Percentiles rank a stretch among this genome's conserved stretches.
phyloP scores from a whole-genome alignment of 2,329 filamentous ascomycete genomes.

The Botrytis sinoallii region DNA sequence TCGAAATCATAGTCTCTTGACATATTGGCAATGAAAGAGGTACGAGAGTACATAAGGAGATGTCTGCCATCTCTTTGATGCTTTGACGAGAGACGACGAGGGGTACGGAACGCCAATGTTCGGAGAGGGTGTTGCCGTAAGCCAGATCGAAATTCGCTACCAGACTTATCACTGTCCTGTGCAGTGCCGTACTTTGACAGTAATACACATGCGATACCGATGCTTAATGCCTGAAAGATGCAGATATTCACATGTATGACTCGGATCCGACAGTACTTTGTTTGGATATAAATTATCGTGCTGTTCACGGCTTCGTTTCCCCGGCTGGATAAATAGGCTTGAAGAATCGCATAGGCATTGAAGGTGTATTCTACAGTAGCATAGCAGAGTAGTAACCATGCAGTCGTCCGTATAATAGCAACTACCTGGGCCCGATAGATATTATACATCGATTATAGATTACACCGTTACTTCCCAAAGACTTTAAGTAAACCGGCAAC shows the following conservation, averaged over 20 bases:
- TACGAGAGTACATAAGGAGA: background rate
- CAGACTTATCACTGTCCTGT: background rate
- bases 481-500: background rate
- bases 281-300: slow-evolving; percentile 11
- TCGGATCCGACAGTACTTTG: slow-evolving; percentile 8
- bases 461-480: slow-evolving; percentile 8
- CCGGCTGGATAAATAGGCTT: background rate
- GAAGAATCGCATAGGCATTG: background rate
- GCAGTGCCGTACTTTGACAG: background rate
- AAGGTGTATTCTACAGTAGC: background rate
- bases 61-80: background rate
- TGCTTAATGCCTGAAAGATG: background rate
- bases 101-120: slow-evolving; percentile 9
- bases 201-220: background rate
- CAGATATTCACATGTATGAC: slow-evolving; percentile 1
- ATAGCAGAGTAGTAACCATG: background rate
- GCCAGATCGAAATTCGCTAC: slow-evolving; percentile 14
- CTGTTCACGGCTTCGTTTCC: background rate
- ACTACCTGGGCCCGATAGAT: background rate
- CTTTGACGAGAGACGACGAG: slow-evolving; percentile 6
- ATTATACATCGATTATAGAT: slow-evolving; percentile 1
- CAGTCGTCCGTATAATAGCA: background rate
- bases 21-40: slow-evolving; percentile 3
- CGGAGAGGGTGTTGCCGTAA: slow-evolving; percentile 2
- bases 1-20: background rate